phyloP scores from a whole-genome alignment of 768 basidiomycete genomes.

The Clavaria fumosa region DNA sequence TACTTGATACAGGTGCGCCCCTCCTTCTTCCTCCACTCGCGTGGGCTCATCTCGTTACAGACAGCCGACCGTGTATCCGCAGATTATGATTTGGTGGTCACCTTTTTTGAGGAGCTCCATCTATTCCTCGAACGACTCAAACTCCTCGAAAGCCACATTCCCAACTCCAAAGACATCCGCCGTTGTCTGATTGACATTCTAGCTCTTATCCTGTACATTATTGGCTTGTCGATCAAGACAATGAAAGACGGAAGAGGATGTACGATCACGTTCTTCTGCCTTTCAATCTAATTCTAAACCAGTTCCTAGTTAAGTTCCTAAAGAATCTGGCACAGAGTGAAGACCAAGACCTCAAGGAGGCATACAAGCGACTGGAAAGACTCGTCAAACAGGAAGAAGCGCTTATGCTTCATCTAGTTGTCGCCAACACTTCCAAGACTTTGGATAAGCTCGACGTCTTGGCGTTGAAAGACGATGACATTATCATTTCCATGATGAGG shows the following conservation, averaged over 20 bases:
- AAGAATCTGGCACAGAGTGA: not conserved
- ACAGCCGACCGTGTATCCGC: not conserved
- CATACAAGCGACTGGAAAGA: not conserved
- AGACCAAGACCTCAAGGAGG: not conserved
- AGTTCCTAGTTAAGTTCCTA: not conserved
- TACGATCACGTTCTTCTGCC: not conserved
- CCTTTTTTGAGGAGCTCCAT: conserved; percentile 1
- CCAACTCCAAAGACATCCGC: not conserved
- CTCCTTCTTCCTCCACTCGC: too few species aligned
- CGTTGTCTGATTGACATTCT: not conserved
- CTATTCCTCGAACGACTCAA: conserved; percentile 1
- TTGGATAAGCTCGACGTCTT: not conserved
- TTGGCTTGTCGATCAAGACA: too few species aligned
- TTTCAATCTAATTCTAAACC: not conserved
- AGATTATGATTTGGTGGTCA: not conserved
- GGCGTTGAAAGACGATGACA: not conserved
- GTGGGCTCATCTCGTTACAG: too few species aligned
- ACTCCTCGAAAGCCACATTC: not conserved
- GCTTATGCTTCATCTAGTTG: not conserved
- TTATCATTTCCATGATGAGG: not conserved
- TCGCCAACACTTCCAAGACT: not conserved
- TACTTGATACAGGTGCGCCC: not conserved
- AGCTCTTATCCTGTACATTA: not conserved
- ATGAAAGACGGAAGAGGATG: not conserved
- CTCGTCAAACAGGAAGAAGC: not conserved